Evolutionary conservation across 2,329 filamentous ascomycete species (phyloP), one percentile per base, ranked within the genome.

Genomic region (Talaromyces sp.): DNA sequence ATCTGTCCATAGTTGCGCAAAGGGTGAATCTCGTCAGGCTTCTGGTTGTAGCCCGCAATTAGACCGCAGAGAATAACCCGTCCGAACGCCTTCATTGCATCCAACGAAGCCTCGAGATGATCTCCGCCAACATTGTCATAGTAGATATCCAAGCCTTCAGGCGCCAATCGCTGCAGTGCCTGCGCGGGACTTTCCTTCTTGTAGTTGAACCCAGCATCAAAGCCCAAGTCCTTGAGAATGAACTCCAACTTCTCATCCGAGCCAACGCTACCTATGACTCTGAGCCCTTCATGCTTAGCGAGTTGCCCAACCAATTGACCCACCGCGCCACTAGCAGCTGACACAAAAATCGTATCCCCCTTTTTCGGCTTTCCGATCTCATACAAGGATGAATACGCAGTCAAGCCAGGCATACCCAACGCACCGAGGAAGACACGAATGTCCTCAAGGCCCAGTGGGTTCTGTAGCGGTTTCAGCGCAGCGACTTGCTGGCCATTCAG

Each of bases 271-370:
- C 92, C 92, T 68, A 96, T 89, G 47, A 96, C 92, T 52, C 79
- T 88, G 65, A 95, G 78, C 2, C 92, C 92, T 76, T 93, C 88
- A 67, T 88, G 86, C 84, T 94, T 94, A 67, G 91, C 91, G 52
- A 96, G 79, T 79, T 95, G 92, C 6, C 92, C 92, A 22, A 95
- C 92, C 8, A 95, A 76, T 77, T 93, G 90, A 3, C 92, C 92
- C 3, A 96, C 92, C 1, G 91, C 91, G 35, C 92, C 92, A 3
- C 88, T 89, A 0, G 92, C 92, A 3, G 90, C 89, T 65, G 87
- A 90, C 70, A 96, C 84, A 77, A 94, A 92, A 73, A 96, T 92
- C 45, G 90, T 93, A 78, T 93, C 89, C 50, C 89, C 90, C 78
- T 89, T 87, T 81, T 90, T 87, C 27, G 90, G 90, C 79, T 89